Evolutionary conservation across 2,329 filamentous ascomycete genomes (phyloP), one percentile per base, ranked within the genome.

Genomic region (Shiraia sp.): DNA sequence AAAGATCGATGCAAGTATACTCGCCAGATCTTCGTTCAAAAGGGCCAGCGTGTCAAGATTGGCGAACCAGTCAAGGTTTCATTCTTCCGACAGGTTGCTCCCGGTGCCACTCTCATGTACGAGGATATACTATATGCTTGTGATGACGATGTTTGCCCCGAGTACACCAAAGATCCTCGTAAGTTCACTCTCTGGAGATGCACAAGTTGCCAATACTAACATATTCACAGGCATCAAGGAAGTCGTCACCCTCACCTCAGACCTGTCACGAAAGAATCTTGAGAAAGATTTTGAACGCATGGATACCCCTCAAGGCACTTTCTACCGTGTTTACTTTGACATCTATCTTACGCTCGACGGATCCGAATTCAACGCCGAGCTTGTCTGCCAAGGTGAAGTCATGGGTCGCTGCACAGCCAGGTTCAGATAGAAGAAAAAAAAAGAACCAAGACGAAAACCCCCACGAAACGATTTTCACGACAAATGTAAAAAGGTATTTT

Each of bases 231-330:
- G 91, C 57, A 97, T 97, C 81, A 97, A 97, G 81, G 93, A 97
- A 73, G 90, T 97, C 42, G 93, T 97, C 53, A 99, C 93, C 1
- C 84, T 99, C 36, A 97, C 93, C 2, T 97, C 92, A 2, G 93
- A 99, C 68, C 79, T 99, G 42, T 96, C 91, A 34, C 87, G 92
- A 60, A 99, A 97, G 80, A 97, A 97, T 69, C 85, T 99, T 10
- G 93, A 99, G 72, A 97, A 96, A 74, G 93, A 99, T 71, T 99
- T 99, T 64, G 93, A 99, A 75, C 85, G 93, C 66, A 97, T 97
- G 93, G 93, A 97, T 69, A 97, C 93, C 1, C 91, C 93, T 5
- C 92, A 99, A 71, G 93, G 93, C 68, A 57, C 81, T 75, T 58
- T 87, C 22, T 73, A 79, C 59, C 73, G 79, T 36, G 84, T 90